Evolutionary conservation across 1,284 basidiomycete species (phyloP).

Genomic region (Malassezia obtusa): DNA sequence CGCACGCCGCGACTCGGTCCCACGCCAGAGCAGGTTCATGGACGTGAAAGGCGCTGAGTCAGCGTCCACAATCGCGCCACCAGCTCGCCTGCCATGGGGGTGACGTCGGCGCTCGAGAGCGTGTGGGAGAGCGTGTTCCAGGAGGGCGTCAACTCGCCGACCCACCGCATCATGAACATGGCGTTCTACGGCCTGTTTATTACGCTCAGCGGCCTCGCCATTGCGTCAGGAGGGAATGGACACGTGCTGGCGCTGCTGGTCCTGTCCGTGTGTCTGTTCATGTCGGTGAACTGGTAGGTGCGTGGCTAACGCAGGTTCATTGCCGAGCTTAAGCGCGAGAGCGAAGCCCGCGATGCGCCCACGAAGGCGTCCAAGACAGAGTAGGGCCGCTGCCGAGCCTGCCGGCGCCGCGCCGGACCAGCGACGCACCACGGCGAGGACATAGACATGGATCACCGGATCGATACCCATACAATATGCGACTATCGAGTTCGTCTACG

Average conservation of each 20-base stretch:
- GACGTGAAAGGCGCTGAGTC: not conserved
- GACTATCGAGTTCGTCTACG: not conserved
- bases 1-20: conserved; percentile 4
- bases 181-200: conserved; percentile 49
- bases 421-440: not conserved
- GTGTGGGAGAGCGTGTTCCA: conserved; percentile 29
- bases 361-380: not conserved
- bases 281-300: conserved; percentile 48
- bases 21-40: not conserved
- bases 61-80: not conserved
- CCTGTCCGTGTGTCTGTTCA: conserved; percentile 43
- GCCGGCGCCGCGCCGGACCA: not conserved
- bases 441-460: not conserved
- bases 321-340: conserved; percentile 1
- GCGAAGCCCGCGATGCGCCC: not conserved
- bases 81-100: not conserved
- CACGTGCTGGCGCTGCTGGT: conserved; percentile 47
- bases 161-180: conserved; percentile 43
- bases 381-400: not conserved
- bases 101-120: not conserved
- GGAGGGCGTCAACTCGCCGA: conserved; percentile 36
- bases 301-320: conserved; percentile 9
- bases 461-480: not conserved
- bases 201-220: conserved; percentile 37
- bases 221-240: conserved; percentile 42